Percentiles rank a stretch among this genome's conserved stretches.
Conservation (phyloP, 805 yeast species). For the Candida quercuum region DNA sequence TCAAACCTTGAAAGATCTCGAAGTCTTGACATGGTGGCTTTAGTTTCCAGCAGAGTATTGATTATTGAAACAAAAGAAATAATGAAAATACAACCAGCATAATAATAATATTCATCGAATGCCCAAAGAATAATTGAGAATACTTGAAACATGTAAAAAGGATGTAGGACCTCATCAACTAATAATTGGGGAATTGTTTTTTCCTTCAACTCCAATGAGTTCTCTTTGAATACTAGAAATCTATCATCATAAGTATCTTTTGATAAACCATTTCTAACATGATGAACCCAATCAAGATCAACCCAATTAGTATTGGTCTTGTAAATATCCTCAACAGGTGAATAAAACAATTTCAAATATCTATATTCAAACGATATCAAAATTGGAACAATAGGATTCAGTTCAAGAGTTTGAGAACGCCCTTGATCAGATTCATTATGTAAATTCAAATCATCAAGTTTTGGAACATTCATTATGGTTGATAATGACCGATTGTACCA, state of each 20-base stretch:
- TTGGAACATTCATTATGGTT: conserved; percentile 45
- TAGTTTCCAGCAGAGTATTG: conserved; percentile 85
- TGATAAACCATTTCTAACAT: conserved; percentile 60
- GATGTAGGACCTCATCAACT: conserved; percentile 87
- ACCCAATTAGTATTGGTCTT: conserved; percentile 84
- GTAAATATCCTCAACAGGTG: conserved; percentile 84
- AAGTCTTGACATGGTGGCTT: conserved; percentile 63
- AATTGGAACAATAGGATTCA: conserved; percentile 49
- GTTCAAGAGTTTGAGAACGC: conserved; percentile 13
- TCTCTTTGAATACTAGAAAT: conserved; percentile 66
- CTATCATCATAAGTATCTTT: conserved; percentile 67
- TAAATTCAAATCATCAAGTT: conserved; percentile 21
- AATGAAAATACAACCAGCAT: conserved; percentile 85
- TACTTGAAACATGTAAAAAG: conserved; percentile 91
- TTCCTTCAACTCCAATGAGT: conserved; percentile 69
- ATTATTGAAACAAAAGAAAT: conserved; percentile 78
- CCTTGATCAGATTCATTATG: conserved; percentile 12
- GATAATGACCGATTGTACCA: conserved; percentile 73
- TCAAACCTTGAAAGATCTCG: conserved; percentile 66
- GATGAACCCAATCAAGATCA: conserved; percentile 69
- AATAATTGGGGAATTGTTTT: conserved; percentile 62
- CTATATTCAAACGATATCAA: conserved; percentile 74
- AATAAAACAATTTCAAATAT: conserved; percentile 75
- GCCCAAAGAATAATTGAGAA: conserved; percentile 91
- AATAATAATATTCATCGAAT: conserved; percentile 86